A percentile compares a stretch with the other conserved stretches of the same genome.
Conservation (phyloP, 768 basidiomycete species). For the Leccinum fibrillosum region DNA sequence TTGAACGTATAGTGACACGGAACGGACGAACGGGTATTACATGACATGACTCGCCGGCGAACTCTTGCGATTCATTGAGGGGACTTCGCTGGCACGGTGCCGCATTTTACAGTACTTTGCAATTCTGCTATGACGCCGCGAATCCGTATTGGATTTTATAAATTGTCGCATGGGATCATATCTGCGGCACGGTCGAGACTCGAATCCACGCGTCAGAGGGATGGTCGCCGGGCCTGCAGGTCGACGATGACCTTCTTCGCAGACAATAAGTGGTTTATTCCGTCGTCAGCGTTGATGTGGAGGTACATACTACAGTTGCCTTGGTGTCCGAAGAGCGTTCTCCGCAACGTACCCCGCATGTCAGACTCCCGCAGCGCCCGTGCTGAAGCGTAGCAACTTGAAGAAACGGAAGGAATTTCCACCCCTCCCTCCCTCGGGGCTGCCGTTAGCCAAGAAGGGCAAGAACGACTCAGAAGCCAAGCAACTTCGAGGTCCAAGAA, state of each 20-base stretch:
- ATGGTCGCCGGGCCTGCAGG: background rate
- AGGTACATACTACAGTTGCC: no score
- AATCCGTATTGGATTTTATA: background rate
- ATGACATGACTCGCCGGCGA: background rate
- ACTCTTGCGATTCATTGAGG: background rate
- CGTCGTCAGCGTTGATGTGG: no score
- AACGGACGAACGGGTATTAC: background rate
- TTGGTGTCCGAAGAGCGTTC: no score
- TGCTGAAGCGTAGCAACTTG: no score
- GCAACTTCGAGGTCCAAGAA: no score
- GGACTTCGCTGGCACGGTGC: background rate
- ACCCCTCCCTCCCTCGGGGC: conserved; percentile 33
- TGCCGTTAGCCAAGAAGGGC: conserved; percentile 32
- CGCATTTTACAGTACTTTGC: background rate
- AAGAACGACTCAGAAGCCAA: no score
- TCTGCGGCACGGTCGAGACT: background rate
- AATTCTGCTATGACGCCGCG: background rate
- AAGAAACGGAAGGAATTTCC: conserved; percentile 63
- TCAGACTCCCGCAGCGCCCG: no score
- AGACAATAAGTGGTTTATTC: no score
- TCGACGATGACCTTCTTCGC: no score
- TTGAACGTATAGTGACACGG: background rate
- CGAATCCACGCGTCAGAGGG: background rate
- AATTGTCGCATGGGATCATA: background rate
- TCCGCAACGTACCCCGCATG: no score